These are phyloP conservation scores for Biancaea sappan DNA, from an alignment of 306 rosid genomes.

Conservation along the genomic window DNA sequence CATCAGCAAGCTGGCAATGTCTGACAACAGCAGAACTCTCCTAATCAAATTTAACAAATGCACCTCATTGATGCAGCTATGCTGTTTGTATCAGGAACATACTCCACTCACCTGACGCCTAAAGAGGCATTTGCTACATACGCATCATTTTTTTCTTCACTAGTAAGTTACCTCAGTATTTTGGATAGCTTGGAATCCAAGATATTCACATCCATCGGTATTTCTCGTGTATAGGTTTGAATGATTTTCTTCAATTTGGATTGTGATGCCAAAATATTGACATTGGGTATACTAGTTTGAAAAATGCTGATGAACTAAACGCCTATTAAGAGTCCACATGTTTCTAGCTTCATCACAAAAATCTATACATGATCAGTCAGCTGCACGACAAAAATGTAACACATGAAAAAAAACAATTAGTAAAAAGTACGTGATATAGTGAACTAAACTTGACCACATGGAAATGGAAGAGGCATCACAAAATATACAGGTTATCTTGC, in stretches of 20 bases:
- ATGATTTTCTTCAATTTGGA: not conserved
- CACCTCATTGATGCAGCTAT: not conserved
- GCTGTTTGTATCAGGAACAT: not conserved
- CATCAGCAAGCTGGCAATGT: not conserved
- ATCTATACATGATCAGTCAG: not conserved
- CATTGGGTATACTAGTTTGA: not conserved
- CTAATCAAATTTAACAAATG: not conserved
- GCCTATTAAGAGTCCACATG: not conserved
- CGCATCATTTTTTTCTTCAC: not conserved
- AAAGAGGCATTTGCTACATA: not conserved
- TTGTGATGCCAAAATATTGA: not conserved
- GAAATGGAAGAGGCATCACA: not conserved
- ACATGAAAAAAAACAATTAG: not conserved
- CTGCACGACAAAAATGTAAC: not conserved
- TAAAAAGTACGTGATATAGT: not conserved
- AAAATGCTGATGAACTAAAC: not conserved
- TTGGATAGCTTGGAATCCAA: not conserved
- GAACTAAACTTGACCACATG: not conserved
- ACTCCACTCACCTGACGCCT: not conserved
- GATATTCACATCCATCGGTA: not conserved
- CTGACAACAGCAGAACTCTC: not conserved
- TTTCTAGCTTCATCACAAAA: conserved; percentile 13
- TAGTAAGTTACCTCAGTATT: not conserved
- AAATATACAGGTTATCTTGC: not conserved
- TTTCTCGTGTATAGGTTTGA: not conserved